Evolutionary conservation across 768 basidiomycete genomes (phyloP).

Genomic region (Phlegmacium glaucopus): DNA sequence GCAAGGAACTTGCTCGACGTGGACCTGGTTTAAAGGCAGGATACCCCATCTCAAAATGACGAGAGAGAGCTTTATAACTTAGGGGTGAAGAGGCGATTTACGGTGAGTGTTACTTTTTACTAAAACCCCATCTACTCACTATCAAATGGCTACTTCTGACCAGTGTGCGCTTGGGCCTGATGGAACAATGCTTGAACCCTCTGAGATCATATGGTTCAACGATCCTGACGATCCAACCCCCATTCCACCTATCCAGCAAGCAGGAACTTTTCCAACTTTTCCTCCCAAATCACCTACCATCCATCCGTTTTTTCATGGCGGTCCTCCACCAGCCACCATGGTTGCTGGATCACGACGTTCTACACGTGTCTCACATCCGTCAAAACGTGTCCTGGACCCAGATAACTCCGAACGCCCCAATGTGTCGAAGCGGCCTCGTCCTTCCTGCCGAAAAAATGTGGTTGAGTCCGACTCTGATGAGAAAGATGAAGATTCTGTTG

Average conservation of each 20-base stretch:
- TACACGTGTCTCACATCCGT: background rate
- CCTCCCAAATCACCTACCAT: no score
- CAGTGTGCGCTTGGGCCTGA: background rate
- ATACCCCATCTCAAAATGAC: no score
- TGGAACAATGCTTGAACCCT: background rate
- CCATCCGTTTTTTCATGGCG: background rate
- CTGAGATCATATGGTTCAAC: constrained; percentile 1
- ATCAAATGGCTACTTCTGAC: no score
- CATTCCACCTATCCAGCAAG: background rate
- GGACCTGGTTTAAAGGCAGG: no score
- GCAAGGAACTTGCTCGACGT: no score
- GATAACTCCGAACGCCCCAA: background rate
- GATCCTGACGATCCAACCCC: background rate
- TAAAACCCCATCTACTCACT: no score
- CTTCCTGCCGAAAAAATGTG: no score
- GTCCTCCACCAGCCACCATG: background rate
- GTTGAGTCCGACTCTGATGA: background rate
- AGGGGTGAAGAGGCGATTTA: no score
- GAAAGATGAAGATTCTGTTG: background rate
- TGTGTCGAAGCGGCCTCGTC: background rate
- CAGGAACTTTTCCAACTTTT: no score
- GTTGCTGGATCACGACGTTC: background rate
- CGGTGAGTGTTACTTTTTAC: no score
- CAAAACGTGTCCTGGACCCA: background rate
- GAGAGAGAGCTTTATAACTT: no score